A percentile compares a stretch with the other conserved stretches of the same genome.
Conservation (phyloP, 2,329 filamentous ascomycete species). For the Parastagonospora avenae region DNA sequence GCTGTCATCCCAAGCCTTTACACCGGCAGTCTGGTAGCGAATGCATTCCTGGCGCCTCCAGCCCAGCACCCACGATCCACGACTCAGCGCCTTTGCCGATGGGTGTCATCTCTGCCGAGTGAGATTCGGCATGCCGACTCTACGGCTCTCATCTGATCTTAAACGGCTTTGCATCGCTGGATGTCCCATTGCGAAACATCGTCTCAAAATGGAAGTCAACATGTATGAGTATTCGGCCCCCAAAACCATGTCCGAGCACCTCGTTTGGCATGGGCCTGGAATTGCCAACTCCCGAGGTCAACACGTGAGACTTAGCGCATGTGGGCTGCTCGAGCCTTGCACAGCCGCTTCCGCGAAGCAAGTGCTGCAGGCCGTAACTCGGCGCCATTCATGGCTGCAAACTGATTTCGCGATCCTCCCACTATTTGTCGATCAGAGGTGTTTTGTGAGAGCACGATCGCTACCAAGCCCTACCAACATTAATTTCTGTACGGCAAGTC, state of each 20-base stretch:
- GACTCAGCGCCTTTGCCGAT: slow-evolving; percentile 6
- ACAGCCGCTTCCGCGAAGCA: slow-evolving; percentile 2
- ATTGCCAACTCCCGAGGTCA: slow-evolving; percentile 18
- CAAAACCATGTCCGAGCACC: no score
- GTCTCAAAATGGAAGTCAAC: no score
- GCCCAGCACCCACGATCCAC: slow-evolving; percentile 19
- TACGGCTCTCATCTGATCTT: background rate
- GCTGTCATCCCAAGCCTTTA: slow-evolving; percentile 18
- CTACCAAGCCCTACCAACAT: no score
- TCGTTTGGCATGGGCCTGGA: slow-evolving; percentile 9
- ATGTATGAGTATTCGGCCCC: no score
- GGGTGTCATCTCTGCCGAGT: background rate
- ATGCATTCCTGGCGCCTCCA: slow-evolving; percentile 28
- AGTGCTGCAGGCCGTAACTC: background rate
- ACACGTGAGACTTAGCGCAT: slow-evolving; percentile 5
- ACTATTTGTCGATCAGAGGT: no score
- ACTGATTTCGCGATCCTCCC: no score
- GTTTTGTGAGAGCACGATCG: no score
- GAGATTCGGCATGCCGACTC: slow-evolving; percentile 6
- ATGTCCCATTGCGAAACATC: background rate
- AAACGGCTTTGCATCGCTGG: background rate
- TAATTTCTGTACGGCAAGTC: no score
- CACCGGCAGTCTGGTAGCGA: slow-evolving; percentile 44
- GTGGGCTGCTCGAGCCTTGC: background rate
- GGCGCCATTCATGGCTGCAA: no score